A percentile compares a stretch with the other conserved stretches of the same genome.
Conservation (phyloP, 129 eudicot species). For the Scalesia atractyloides region DNA sequence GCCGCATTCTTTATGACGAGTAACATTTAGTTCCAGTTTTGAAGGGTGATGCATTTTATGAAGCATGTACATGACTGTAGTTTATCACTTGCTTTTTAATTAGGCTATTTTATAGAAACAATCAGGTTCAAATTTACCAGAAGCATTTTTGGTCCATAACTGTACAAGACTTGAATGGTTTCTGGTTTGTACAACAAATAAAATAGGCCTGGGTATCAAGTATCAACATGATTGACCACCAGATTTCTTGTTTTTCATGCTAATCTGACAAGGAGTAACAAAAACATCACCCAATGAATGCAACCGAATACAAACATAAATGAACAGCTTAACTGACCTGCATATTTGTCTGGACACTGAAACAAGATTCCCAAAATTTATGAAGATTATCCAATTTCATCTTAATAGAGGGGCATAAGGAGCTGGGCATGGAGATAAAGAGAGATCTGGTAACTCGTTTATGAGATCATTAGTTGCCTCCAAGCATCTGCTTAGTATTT, state of each 20-base stretch:
- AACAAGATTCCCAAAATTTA: conserved; percentile 6
- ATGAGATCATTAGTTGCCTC: conserved; percentile 67
- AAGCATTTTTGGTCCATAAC: conserved; percentile 11
- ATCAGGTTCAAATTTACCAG: background rate
- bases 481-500: conserved; percentile 69
- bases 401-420: conserved; percentile 81
- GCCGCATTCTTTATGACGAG: background rate
- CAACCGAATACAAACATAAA: conserved; percentile 15
- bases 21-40: background rate
- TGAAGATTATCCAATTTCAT: conserved; percentile 39
- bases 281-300: conserved; percentile 7
- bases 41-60: background rate
- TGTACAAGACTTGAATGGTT: conserved; percentile 17
- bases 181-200: conserved; percentile 18
- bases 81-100: background rate
- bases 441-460: conserved; percentile 71
- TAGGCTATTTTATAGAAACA: background rate
- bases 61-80: background rate
- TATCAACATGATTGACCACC: conserved; percentile 9
- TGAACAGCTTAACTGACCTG: conserved; percentile 1
- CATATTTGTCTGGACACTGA: conserved; percentile 20
- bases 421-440: conserved; percentile 90
- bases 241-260: conserved; percentile 1
- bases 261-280: conserved; percentile 11
- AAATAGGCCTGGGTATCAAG: background rate